Evolutionary conservation across 805 yeast genomes (phyloP), one percentile per base, ranked within the genome.

Genomic region (Pichia eremophila): DNA sequence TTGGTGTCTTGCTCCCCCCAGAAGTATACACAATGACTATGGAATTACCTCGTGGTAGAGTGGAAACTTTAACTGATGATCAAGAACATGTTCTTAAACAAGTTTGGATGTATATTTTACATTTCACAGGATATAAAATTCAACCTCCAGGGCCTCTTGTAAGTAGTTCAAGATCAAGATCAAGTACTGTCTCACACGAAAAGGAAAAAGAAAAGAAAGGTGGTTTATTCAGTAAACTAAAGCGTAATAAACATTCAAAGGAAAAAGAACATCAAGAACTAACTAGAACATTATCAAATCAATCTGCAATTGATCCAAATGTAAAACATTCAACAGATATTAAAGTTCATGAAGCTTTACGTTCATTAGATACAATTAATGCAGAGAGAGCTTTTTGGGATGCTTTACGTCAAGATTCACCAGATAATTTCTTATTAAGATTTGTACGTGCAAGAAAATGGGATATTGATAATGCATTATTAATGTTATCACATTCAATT

Each of bases 401-500:
- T 40, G 71, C 81, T 72, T 58, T 79, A 44, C 80, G 91, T 66
- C 75, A 79, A 39, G 98, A 91, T 62, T 73, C 82, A 42, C 85
- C 95, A 4, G 99, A 93, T 64, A 83, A 85, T 57, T 65, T 82
- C 54, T 44, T 87, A 31, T 71, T 90, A 58, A 75, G 95, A 57
- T 90, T 83, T 58, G 66, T 86, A 27, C 74, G 95, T 56, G 96
- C 96, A 37, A 80, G 96, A 66, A 88, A 88, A 66, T 88, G 88
- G 82, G 79, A 84, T 54, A 72, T 81, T 22, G 82, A 79, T 55
- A 77, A 80, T 58, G 73, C 88, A 0, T 61, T 85, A 48, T 69
- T 70, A 19, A 88, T 89, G 95, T 59, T 87, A 44, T 72, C 82
- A n/a, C 71, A 75, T 51, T 81, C 95, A 7, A 62, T 87, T 54